phyloP scores from a whole-genome alignment of 2,329 filamentous ascomycete species.

The Aspergillus sp. region DNA sequence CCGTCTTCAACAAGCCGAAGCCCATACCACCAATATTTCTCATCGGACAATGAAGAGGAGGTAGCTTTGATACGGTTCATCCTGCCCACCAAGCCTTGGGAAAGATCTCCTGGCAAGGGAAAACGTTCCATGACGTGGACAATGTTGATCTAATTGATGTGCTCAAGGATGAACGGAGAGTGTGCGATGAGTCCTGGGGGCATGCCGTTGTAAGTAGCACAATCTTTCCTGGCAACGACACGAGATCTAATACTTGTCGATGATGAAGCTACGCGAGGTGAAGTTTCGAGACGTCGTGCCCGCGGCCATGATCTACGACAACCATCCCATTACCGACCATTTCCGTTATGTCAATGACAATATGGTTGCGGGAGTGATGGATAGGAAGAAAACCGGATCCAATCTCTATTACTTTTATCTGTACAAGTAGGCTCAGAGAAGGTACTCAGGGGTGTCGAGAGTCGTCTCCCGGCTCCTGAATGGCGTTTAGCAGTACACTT shows the following conservation, averaged over 20 bases:
- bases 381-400: background rate
- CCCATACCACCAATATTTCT: conserved; percentile 1
- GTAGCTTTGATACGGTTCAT: conserved; percentile 11
- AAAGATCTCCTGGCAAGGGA: conserved; percentile 9
- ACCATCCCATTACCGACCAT: conserved; percentile 7
- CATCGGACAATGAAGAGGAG: conserved; percentile 8
- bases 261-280: conserved; percentile 2
- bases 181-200: conserved; percentile 1
- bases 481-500: too few relatives aligned
- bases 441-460: too few relatives aligned
- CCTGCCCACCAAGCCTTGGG: background rate
- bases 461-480: too few relatives aligned
- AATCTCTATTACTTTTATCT: background rate
- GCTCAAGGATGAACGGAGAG: conserved; percentile 1
- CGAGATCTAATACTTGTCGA: background rate
- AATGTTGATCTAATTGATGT: conserved; percentile 10
- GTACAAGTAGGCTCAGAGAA: background rate
- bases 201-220: background rate
- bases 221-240: background rate
- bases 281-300: conserved; percentile 5
- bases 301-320: conserved; percentile 11
- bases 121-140: conserved; percentile 4
- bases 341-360: conserved; percentile 10
- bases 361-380: conserved; percentile 8
- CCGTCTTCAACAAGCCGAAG: conserved; percentile 2